Percentiles rank a stretch among this genome's conserved stretches.
These are phyloP conservation scores for Mortierella sp. DNA, from an alignment of 371 early-diverging fungal genomes.

Conservation along the genomic window DNA sequence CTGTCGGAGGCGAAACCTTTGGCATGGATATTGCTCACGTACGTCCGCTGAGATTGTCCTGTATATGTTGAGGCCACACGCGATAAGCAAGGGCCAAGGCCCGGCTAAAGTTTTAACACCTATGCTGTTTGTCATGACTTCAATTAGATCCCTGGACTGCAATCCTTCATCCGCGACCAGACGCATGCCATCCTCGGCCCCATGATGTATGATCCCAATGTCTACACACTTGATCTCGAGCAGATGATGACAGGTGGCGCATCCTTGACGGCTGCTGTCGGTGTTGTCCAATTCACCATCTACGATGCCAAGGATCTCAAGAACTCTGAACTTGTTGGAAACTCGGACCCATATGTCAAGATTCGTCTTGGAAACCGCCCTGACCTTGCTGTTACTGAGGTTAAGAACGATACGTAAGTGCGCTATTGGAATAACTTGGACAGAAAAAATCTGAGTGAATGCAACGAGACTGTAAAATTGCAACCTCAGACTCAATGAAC, in stretches of 20 bases:
- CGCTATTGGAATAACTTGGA: too few species aligned
- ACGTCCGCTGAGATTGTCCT: constrained; percentile 19
- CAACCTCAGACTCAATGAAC: too few species aligned
- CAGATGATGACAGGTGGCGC: constrained; percentile 82
- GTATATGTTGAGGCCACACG: background rate
- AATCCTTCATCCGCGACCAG: constrained; percentile 83
- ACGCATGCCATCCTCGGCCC: constrained; percentile 78
- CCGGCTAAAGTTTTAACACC: background rate
- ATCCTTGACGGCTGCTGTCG: constrained; percentile 69
- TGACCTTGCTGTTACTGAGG: constrained; percentile 72
- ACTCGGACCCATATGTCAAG: constrained; percentile 84
- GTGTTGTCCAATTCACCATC: constrained; percentile 85
- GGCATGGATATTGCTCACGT: constrained; percentile 85
- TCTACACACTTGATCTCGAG: constrained; percentile 85
- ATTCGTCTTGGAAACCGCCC: constrained; percentile 78
- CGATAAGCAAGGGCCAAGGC: background rate
- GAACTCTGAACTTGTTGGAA: constrained; percentile 81
- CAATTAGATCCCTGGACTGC: constrained; percentile 81
- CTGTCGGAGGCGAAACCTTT: constrained; percentile 88
- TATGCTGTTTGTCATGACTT: background rate
- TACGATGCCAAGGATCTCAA: constrained; percentile 78
- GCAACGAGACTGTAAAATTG: too few species aligned
- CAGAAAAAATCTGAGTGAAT: too few species aligned
- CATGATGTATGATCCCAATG: constrained; percentile 89
- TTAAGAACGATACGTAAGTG: constrained; percentile 61